A percentile compares a stretch with the other conserved stretches of the same genome.
Conservation (phyloP, 257 asterid genomes). For the Striga asiatica region DNA sequence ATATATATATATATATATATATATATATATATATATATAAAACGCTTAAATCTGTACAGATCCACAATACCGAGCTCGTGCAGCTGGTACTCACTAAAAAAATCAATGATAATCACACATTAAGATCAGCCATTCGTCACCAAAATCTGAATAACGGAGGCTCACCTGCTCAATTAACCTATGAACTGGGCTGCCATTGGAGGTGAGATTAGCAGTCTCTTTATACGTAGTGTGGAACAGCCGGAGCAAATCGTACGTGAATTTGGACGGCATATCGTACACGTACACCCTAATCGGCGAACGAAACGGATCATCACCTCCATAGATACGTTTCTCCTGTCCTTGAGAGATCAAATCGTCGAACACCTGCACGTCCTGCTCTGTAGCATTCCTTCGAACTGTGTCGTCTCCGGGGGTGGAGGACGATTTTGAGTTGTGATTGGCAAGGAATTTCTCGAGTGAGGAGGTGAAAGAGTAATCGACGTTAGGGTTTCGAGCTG, state of each 20-base stretch:
- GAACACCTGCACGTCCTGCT: slow-evolving; percentile 28
- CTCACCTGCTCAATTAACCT: slow-evolving; percentile 82
- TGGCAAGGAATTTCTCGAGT: slow-evolving; percentile 57
- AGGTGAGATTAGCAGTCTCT: slow-evolving; percentile 67
- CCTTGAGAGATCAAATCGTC: slow-evolving; percentile 49
- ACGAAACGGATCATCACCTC: slow-evolving; percentile 22
- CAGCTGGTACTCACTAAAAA: neutral
- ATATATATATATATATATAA: too few species aligned
- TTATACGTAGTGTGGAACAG: slow-evolving; percentile 51
- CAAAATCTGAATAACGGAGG: neutral
- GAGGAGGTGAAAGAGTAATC: slow-evolving; percentile 81
- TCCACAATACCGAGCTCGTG: slow-evolving; percentile 16
- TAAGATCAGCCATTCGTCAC: neutral
- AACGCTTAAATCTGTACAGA: too few species aligned
- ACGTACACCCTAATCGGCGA: slow-evolving; percentile 66
- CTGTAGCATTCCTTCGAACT: slow-evolving; percentile 21
- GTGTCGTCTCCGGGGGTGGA: slow-evolving; percentile 29
- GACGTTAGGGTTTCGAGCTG: slow-evolving; percentile 31
- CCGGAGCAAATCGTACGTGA: slow-evolving; percentile 85
- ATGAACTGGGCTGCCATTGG: slow-evolving; percentile 98
- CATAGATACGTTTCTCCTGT: slow-evolving; percentile 46
- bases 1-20: neutral
- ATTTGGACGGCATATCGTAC: slow-evolving; percentile 81
- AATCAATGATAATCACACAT: neutral
- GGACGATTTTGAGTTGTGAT: slow-evolving; percentile 23